Percentiles rank a stretch among this genome's conserved stretches.
These are phyloP conservation scores for Paragyromitra xinjiangensis DNA, from an alignment of 495 filamentous ascomycete genomes.

Conservation along the genomic window DNA sequence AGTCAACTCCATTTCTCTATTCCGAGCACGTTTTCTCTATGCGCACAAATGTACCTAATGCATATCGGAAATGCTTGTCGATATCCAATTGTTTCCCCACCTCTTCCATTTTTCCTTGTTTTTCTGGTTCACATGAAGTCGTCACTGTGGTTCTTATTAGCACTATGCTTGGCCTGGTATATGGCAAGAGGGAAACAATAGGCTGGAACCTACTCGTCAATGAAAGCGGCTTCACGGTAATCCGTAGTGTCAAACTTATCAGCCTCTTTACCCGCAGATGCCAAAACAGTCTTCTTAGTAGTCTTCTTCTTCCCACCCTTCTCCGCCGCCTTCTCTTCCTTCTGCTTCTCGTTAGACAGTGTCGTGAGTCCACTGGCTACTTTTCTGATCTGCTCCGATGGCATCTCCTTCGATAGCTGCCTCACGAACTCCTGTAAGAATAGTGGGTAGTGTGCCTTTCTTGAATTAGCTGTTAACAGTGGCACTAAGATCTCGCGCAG, in stretches of 20 bases:
- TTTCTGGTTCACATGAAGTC: constrained; percentile 70
- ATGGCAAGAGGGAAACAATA: constrained; percentile 13
- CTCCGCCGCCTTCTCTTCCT: constrained; percentile 93
- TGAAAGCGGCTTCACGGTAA: constrained; percentile 70
- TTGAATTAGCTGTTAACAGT: constrained; percentile 73
- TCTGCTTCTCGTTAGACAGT: constrained; percentile 96
- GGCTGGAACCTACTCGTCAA: constrained; percentile 68
- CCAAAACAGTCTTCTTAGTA: constrained; percentile 87
- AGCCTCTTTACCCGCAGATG: constrained; percentile 71
- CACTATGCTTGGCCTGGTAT: background rate
- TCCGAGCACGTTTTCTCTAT: constrained; percentile 4
- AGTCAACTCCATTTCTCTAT: constrained; percentile 34
- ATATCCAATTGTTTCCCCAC: background rate
- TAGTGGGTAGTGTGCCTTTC: constrained; percentile 87
- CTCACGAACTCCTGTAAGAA: constrained; percentile 93
- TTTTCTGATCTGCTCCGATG: constrained; percentile 94
- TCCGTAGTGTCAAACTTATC: constrained; percentile 71
- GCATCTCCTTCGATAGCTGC: constrained; percentile 84
- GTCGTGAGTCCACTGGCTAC: constrained; percentile 83
- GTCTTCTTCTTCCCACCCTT: constrained; percentile 99
- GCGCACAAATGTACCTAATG: constrained; percentile 10
- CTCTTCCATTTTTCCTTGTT: background rate
- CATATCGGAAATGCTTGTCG: background rate
- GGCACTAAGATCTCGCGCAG: constrained; percentile 79
- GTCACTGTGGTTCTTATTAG: constrained; percentile 61